A percentile compares a stretch with the other conserved stretches of the same genome.
phyloP scores from a whole-genome alignment of 129 eudicot genomes.

The Centaurea solstitialis region DNA sequence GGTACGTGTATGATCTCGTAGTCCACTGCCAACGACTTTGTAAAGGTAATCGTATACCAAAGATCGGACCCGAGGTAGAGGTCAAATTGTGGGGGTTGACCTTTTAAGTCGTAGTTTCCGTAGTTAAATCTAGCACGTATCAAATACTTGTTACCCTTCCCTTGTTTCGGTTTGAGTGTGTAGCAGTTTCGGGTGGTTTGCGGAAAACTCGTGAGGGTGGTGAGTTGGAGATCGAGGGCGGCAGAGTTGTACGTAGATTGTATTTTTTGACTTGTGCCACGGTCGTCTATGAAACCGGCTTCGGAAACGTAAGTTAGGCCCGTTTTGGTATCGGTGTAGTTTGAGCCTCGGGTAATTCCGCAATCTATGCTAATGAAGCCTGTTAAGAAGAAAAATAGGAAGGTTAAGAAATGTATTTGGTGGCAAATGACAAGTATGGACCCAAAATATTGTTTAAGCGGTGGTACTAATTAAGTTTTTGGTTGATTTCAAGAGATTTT shows the following conservation, averaged over 20 bases:
- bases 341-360: conserved; percentile 32
- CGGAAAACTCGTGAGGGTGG: conserved; percentile 52
- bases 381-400: not conserved
- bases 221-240: not conserved
- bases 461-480: too few relatives aligned
- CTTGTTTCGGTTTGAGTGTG: conserved; percentile 35
- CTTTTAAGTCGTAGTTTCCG: conserved; percentile 46
- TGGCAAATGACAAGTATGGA: too few relatives aligned
- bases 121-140: conserved; percentile 46
- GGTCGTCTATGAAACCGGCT: conserved; percentile 20
- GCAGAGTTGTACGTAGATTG: not conserved
- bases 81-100: conserved; percentile 40
- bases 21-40: not conserved
- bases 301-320: conserved; percentile 38
- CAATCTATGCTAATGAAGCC: conserved; percentile 65
- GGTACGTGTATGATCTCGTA: conserved; percentile 45
- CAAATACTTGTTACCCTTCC: conserved; percentile 32
- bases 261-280: conserved; percentile 20
- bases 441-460: too few relatives aligned
- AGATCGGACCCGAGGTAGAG: conserved; percentile 43
- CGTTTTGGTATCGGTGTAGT: conserved; percentile 19
- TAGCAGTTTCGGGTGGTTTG: conserved; percentile 48
- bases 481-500: too few relatives aligned
- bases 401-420: too few relatives aligned
- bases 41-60: conserved; percentile 37